These are phyloP conservation scores for Arthromyces matolae DNA, from an alignment of 768 basidiomycete species.

Conservation along the genomic window DNA sequence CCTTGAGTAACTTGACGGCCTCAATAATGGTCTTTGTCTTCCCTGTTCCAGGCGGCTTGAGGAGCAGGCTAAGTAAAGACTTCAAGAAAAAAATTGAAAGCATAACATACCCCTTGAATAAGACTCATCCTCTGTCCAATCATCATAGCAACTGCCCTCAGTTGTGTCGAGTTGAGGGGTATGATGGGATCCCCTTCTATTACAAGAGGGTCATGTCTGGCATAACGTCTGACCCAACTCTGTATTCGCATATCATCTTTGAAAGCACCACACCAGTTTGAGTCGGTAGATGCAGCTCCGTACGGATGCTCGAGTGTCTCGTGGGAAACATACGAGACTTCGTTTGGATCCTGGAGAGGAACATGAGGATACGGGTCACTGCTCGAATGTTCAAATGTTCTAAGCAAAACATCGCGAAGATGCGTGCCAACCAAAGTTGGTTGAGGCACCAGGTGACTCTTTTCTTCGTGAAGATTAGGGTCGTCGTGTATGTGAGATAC, in stretches of 20 bases:
- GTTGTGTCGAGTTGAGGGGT: conserved; percentile 70
- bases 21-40: conserved; percentile 94
- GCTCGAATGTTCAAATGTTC: conserved; percentile 41
- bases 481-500: conserved; percentile 55
- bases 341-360: conserved; percentile 37
- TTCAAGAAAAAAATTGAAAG: not conserved
- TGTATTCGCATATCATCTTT: conserved; percentile 70
- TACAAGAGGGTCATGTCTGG: conserved; percentile 49
- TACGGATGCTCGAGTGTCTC: conserved; percentile 35
- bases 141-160: conserved; percentile 82
- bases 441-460: conserved; percentile 35
- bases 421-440: conserved; percentile 65
- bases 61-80: conserved; percentile 4
- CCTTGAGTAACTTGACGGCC: conserved; percentile 76
- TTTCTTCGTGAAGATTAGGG: conserved; percentile 37
- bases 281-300: conserved; percentile 7
- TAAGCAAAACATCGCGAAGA: conserved; percentile 67
- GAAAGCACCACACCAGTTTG: conserved; percentile 47
- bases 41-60: conserved; percentile 84
- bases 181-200: conserved; percentile 79
- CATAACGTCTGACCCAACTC: conserved; percentile 78
- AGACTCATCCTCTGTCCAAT: conserved; percentile 74
- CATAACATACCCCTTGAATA: conserved; percentile 73
- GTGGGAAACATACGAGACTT: conserved; percentile 33
- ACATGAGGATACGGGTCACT: conserved; percentile 27